Conservation (phyloP, 225 moss, liverwort and hornwort species). For the Sphagnum contortum region DNA sequence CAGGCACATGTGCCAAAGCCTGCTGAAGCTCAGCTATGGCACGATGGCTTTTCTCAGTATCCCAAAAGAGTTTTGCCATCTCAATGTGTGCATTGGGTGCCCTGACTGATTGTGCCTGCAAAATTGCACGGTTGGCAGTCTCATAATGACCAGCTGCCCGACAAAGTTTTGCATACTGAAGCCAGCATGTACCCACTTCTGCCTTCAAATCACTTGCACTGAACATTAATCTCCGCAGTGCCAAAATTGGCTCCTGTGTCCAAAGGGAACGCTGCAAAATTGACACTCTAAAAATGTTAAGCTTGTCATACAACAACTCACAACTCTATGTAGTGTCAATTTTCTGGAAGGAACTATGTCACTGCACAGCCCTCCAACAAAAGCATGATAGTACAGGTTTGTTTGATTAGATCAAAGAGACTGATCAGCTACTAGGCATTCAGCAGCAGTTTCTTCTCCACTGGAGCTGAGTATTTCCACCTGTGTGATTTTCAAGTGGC, state of each 20-base stretch:
- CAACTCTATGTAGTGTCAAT: no score
- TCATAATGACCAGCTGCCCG: constrained; percentile 96
- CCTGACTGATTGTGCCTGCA: constrained; percentile 85
- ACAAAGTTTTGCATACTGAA: constrained; percentile 96
- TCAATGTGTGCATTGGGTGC: constrained; percentile 98
- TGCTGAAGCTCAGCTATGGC: constrained; percentile 94
- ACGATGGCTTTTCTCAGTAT: constrained; percentile 88
- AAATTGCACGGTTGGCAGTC: constrained; percentile 89
- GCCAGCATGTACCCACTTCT: constrained; percentile 98
- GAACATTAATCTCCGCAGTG: constrained; percentile 79
- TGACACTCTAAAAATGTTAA: no score
- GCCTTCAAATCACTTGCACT: constrained; percentile 62
- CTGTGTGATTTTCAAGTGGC: constrained; percentile 84
- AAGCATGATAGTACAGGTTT: no score
- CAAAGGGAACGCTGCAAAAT: constrained; percentile 70
- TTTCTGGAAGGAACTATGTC: no score
- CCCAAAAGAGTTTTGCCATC: constrained; percentile 98
- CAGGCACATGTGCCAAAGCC: constrained; percentile 64
- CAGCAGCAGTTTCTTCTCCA: no score
- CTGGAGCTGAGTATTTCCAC: constrained; percentile 4
- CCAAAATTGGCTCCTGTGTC: constrained; percentile 92
- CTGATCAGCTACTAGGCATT: no score
- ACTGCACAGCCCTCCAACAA: no score
- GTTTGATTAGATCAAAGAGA: no score
- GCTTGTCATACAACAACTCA: no score